These are phyloP conservation scores for Pontederia paniculata DNA, from an alignment of 176 grass and related monocot species.

Conservation along the genomic window DNA sequence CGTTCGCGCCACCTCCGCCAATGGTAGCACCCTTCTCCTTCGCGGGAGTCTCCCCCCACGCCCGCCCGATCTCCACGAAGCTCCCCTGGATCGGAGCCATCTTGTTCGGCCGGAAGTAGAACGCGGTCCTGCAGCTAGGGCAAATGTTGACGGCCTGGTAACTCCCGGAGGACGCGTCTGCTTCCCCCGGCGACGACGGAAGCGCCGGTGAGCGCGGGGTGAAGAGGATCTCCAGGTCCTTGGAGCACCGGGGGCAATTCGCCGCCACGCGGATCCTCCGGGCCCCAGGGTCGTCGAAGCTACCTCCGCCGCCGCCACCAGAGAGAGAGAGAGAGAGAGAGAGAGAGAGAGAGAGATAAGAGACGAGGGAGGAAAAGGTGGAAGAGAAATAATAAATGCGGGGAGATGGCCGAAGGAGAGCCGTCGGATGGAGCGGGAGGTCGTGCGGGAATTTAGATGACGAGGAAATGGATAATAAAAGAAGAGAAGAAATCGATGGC, in stretches of 20 bases:
- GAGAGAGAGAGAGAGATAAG: background rate
- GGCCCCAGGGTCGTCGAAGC: slow-evolving; percentile 46
- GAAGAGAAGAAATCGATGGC: too few species aligned
- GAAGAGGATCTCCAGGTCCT: slow-evolving; percentile 92
- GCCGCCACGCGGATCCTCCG: slow-evolving; percentile 80
- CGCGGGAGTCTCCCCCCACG: slow-evolving; percentile 27
- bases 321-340: background rate
- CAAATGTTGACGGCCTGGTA: slow-evolving; percentile 82
- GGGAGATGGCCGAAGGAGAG: too few species aligned
- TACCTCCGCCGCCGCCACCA: background rate
- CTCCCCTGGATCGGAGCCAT: slow-evolving; percentile 79
- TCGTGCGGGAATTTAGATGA: too few species aligned
- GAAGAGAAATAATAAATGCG: background rate
- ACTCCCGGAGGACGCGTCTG: slow-evolving; percentile 9
- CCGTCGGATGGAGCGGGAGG: too few species aligned
- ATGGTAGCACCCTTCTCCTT: background rate
- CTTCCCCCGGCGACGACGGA: slow-evolving; percentile 12
- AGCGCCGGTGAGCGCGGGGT: slow-evolving; percentile 34
- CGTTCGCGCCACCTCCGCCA: too few species aligned
- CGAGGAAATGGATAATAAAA: too few species aligned
- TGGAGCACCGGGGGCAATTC: slow-evolving; percentile 95
- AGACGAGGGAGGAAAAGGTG: background rate
- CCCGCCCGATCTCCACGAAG: slow-evolving; percentile 88
- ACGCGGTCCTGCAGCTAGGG: slow-evolving; percentile 83
- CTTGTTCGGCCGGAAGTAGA: slow-evolving; percentile 61